These are phyloP conservation scores for Tuber calosporum DNA, from an alignment of 495 filamentous ascomycete genomes.

Conservation along the genomic window DNA sequence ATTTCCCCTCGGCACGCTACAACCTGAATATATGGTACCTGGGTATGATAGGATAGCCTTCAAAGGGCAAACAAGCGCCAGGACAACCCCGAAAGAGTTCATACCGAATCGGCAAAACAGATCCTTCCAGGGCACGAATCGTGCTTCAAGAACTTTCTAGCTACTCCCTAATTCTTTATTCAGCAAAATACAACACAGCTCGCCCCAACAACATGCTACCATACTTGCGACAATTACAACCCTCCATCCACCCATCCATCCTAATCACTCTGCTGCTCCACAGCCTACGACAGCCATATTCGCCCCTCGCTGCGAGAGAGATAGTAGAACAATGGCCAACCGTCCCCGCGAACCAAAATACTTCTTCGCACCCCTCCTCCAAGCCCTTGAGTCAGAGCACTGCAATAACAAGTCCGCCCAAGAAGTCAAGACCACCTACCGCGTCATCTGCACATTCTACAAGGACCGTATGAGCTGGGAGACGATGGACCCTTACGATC, in stretches of 20 bases:
- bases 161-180: background rate
- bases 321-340: background rate
- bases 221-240: background rate
- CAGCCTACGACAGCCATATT: background rate
- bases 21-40: background rate
- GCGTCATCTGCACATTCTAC: slow-evolving; percentile 5
- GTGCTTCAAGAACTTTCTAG: background rate
- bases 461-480: background rate
- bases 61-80: background rate
- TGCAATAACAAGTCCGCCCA: background rate
- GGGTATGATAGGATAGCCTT: background rate
- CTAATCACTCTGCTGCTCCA: background rate
- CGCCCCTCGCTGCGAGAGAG: background rate
- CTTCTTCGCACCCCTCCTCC: slow-evolving; percentile 1
- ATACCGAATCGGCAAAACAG: background rate
- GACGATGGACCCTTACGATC: background rate
- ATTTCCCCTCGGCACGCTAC: background rate
- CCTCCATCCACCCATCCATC: background rate
- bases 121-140: background rate
- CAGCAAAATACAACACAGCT: background rate
- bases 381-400: background rate
- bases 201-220: background rate
- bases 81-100: background rate
- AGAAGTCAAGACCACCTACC: background rate
- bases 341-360: background rate